Base-by-base conservation (phyloP, 2,329 filamentous ascomycete genomes). In the Colletotrichum sp. region DNA sequence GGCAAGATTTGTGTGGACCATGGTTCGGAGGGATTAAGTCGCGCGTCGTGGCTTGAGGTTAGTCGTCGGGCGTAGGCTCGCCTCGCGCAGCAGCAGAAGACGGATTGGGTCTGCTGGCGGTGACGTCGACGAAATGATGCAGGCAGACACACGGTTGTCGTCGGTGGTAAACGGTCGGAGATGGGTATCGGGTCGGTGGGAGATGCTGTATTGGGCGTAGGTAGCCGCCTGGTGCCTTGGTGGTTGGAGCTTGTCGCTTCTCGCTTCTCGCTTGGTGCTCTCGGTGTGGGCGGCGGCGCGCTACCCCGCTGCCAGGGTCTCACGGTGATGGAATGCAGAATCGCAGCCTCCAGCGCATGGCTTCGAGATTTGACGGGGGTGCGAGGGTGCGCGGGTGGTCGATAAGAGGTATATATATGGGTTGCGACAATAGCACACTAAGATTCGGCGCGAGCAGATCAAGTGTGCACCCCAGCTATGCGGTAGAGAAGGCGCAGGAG, bases 231-330 rank as follows among this genome's bases (percentile, higher is more conserved):
- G 44, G 44, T 48, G 44, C 44, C 44, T 48, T 48, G n/a, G 44
- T 48, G 44, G 44, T 48, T 48, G 44, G 44, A 48, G 44, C 44
- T 48, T 48, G 44, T 48, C 6, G 44, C n/a, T 48, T 48, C 19
- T 22, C n/a, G 44, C 44, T 22, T 48, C 19, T 22, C n/a, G 44
- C 44, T 22, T 48, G 44, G 44, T 48, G 44, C 44, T 48, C 44
- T 48, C 44, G 44, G 44, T 44, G 64, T 69, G 72, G 61, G 68
- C 59, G 19, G 59, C 59, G 59, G 28, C 39, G 57, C 70, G 74
- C 74, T 75, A 75, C 74, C 74, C 74, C 74, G 74, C 74, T 75
- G 74, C 70, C 74, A 75, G 74, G 74, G 74, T 75, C 70, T 75
- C 73, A 75, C 70, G 70, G 70, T 55, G 70, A 73, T 75, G 74